Percentiles rank a stretch among this genome's conserved stretches.
Conservation (phyloP, 2,329 filamentous ascomycete species). For the Exophiala mesophila region DNA sequence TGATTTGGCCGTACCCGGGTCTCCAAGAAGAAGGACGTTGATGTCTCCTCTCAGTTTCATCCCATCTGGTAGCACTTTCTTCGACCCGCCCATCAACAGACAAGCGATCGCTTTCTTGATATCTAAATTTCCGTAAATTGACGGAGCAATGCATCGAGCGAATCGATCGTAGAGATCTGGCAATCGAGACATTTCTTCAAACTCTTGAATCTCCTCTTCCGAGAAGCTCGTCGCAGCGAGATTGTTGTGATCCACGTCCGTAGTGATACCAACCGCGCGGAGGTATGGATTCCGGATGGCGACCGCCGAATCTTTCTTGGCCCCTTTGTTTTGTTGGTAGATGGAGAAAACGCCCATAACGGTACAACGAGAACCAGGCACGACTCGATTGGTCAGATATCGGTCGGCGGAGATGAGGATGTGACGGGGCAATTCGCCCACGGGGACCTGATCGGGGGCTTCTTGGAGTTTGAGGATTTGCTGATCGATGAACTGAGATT, state of each 20-base stretch:
- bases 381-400: constrained; percentile 90
- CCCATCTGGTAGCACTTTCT: constrained; percentile 94
- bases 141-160: constrained; percentile 88
- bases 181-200: constrained; percentile 80
- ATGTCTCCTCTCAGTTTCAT: constrained; percentile 98
- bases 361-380: constrained; percentile 89
- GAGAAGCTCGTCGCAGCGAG: constrained; percentile 81
- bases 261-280: constrained; percentile 85
- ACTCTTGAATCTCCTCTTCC: constrained; percentile 96
- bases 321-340: constrained; percentile 80
- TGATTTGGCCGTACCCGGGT: constrained; percentile 96
- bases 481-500: constrained; percentile 91
- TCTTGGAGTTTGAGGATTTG: constrained; percentile 98
- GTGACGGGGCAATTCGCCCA: constrained; percentile 90
- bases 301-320: constrained; percentile 74
- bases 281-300: constrained; percentile 95
- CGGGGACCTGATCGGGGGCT: constrained; percentile 92
- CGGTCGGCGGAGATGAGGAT: constrained; percentile 95
- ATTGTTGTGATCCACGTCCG: constrained; percentile 80
- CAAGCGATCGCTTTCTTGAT: constrained; percentile 98
- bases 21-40: constrained; percentile 92
- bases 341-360: constrained; percentile 98
- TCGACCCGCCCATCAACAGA: constrained; percentile 86
- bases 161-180: constrained; percentile 91
- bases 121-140: constrained; percentile 91